Conservation (phyloP, 495 filamentous ascomycete genomes). For the Penicillium silybi region DNA sequence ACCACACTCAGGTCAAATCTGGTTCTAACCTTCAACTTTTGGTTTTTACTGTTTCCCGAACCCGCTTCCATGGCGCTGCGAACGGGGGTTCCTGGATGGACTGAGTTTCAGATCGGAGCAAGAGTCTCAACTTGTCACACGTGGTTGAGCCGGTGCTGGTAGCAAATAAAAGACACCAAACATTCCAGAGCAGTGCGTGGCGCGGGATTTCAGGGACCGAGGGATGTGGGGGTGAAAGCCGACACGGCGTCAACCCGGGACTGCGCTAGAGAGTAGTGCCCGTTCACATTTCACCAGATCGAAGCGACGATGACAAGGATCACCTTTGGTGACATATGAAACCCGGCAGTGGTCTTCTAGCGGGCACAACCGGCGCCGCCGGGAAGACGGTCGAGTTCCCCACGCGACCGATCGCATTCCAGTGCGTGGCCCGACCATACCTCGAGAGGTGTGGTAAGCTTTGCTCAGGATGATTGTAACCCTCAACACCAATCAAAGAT, state of each 20-base stretch:
- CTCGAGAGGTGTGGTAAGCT: neutral
- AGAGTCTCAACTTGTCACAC: neutral
- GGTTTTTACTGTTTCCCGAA: neutral
- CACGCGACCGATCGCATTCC: slow-evolving; percentile 3
- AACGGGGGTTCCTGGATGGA: neutral
- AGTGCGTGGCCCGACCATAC: neutral
- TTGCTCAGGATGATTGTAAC: too few relatives aligned
- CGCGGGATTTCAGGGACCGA: too few relatives aligned
- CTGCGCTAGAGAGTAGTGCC: too few relatives aligned
- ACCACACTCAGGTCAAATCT: neutral
- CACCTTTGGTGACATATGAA: too few relatives aligned
- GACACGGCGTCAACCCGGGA: too few relatives aligned
- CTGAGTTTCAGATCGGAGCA: neutral
- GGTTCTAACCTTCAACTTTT: neutral
- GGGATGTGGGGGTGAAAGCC: too few relatives aligned
- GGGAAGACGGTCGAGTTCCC: neutral
- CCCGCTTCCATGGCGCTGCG: neutral
- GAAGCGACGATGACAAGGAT: too few relatives aligned
- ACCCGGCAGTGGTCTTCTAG: too few relatives aligned
- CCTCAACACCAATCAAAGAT: too few relatives aligned
- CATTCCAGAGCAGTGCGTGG: too few relatives aligned
- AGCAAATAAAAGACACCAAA: too few relatives aligned
- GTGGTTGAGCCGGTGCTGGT: neutral
- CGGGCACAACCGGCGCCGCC: neutral
- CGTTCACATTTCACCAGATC: too few relatives aligned